Percentiles rank a stretch among this genome's conserved stretches.
phyloP scores from a whole-genome alignment of 2,329 filamentous ascomycete species.

The Verticillium albo-atrum region DNA sequence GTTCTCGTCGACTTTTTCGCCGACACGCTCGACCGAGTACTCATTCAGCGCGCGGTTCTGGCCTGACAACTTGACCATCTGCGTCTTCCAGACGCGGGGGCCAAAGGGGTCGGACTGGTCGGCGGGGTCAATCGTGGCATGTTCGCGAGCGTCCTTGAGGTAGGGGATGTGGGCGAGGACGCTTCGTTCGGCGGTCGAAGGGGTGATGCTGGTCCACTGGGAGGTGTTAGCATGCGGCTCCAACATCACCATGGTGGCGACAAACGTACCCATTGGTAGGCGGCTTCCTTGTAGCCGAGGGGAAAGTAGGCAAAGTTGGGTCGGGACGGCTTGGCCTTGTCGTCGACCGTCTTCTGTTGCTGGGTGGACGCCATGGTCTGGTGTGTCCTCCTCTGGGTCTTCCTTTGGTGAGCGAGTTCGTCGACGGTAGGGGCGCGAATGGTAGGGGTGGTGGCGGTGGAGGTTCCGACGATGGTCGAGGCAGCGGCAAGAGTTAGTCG shows the following conservation, averaged over 20 bases:
- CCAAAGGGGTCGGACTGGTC: conserved; percentile 69
- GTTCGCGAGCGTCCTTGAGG: conserved; percentile 69
- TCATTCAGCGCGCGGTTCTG: conserved; percentile 89
- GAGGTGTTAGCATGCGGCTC: conserved; percentile 8
- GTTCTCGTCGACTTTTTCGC: conserved; percentile 75
- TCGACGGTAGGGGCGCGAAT: conserved; percentile 4
- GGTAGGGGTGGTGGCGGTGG: not conserved
- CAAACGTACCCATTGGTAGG: conserved; percentile 77
- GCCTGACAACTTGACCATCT: conserved; percentile 78
- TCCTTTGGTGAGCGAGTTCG: conserved; percentile 5
- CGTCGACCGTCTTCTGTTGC: conserved; percentile 3
- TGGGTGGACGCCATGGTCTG: conserved; percentile 10
- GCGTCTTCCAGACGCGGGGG: conserved; percentile 78
- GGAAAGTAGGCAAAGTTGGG: conserved; percentile 60
- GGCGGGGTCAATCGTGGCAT: conserved; percentile 47
- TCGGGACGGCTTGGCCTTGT: conserved; percentile 9
- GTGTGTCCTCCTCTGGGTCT: conserved; percentile 6
- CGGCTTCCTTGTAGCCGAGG: conserved; percentile 85
- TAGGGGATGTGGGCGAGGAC: conserved; percentile 85
- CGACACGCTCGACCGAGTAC: conserved; percentile 81
- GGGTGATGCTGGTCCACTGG: conserved; percentile 84
- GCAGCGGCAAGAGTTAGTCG: conserved; percentile 30
- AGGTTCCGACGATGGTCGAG: conserved; percentile 9
- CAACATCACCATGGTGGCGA: not conserved
- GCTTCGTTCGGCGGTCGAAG: conserved; percentile 78